A percentile compares a stretch with the other conserved stretches of the same genome.
These are phyloP conservation scores for Saturnispora dispora DNA, from an alignment of 805 yeast genomes.

Conservation along the genomic window DNA sequence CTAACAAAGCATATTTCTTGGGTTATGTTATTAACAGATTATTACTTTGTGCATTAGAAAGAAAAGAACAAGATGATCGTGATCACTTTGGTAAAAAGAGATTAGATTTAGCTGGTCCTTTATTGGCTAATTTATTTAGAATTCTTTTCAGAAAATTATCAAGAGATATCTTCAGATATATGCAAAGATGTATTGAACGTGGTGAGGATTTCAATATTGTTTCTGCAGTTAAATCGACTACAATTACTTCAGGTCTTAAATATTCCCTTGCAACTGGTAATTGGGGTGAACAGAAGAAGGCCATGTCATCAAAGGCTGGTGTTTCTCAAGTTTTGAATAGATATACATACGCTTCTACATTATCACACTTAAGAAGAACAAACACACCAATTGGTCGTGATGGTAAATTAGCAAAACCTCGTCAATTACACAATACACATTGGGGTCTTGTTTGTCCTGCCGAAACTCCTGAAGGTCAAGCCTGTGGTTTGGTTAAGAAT, in stretches of 20 bases:
- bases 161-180: conserved; percentile 92
- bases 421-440: conserved; percentile 98
- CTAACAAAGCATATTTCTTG: conserved; percentile 91
- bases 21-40: conserved; percentile 97
- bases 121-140: conserved; percentile 91
- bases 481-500: conserved; percentile 98
- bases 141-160: conserved; percentile 88
- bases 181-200: conserved; percentile 98
- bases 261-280: conserved; percentile 98
- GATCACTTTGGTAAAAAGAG: conserved; percentile 99
- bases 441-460: conserved; percentile 99
- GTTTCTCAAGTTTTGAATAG: conserved; percentile 97
- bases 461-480: conserved; percentile 99
- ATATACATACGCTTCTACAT: conserved; percentile 96
- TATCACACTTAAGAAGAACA: conserved; percentile 97
- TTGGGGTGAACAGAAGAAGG: conserved; percentile 99
- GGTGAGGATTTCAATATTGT: conserved; percentile 95
- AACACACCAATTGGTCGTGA: conserved; percentile 99
- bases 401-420: conserved; percentile 97
- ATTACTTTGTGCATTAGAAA: conserved; percentile 88
- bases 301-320: conserved; percentile 98
- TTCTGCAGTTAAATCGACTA: conserved; percentile 92
- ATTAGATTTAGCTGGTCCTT: conserved; percentile 96
- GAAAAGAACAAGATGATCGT: conserved; percentile 98
- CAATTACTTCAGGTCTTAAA: conserved; percentile 94